Evolutionary conservation across 768 basidiomycete genomes (phyloP).

Genomic region (Cystobasidiopsis lactophilus): DNA sequence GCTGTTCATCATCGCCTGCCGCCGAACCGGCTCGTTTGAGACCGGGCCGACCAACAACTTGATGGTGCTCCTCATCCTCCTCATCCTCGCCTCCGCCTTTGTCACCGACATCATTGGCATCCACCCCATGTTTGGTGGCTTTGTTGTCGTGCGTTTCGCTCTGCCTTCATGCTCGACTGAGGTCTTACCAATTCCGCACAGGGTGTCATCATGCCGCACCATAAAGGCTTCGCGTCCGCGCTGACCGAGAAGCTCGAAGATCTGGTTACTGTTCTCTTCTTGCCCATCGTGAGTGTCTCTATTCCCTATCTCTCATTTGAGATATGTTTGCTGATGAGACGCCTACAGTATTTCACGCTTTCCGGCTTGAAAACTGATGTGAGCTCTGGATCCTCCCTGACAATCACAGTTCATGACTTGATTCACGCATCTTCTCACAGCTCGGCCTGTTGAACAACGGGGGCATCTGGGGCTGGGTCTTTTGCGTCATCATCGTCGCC

Average conservation of each 20-base stretch:
- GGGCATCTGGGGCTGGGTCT: constrained; percentile 55
- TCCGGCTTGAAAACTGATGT: constrained; percentile 65
- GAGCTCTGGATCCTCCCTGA: too few relatives aligned
- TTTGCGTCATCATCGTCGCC: constrained; percentile 50
- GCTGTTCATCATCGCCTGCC: constrained; percentile 44
- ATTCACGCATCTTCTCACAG: too few relatives aligned
- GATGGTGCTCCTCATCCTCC: constrained; percentile 56
- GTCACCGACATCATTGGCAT: constrained; percentile 72
- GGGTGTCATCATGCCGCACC: constrained; percentile 59
- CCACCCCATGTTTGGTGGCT: constrained; percentile 34
- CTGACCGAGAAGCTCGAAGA: constrained; percentile 73
- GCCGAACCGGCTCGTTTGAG: constrained; percentile 47
- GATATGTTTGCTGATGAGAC: constrained; percentile 23
- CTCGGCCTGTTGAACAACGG: constrained; percentile 53
- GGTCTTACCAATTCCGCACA: not conserved
- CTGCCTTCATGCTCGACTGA: not conserved
- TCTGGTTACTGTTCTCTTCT: constrained; percentile 26
- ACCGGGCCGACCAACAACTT: constrained; percentile 45
- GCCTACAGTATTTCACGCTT: constrained; percentile 50
- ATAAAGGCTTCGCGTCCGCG: constrained; percentile 57
- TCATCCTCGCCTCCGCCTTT: constrained; percentile 54
- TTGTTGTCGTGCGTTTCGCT: not conserved
- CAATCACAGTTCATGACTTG: too few relatives aligned
- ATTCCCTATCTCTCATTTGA: not conserved
- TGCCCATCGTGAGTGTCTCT: constrained; percentile 15